phyloP scores from a whole-genome alignment of 164 flowering plant species.

The Magnolia kwangsiensis region DNA sequence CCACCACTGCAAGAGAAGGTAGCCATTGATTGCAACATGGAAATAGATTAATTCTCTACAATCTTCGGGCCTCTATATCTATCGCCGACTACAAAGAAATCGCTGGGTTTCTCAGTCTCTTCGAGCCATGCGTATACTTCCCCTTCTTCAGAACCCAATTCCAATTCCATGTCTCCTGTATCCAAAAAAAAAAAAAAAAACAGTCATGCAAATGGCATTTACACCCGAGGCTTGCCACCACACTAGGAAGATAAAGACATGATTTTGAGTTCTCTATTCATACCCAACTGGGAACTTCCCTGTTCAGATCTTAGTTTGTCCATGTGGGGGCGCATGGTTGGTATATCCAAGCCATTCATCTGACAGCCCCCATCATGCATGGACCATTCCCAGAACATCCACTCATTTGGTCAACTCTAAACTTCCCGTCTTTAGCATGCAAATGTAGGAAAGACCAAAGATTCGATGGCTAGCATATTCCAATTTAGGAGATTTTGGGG shows the following conservation, averaged over 20 bases:
- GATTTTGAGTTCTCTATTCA: not conserved
- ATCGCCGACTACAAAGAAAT: slow-evolving; percentile 52
- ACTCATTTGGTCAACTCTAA: no score
- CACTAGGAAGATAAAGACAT: not conserved
- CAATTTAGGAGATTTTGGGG: no score
- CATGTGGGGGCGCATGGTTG: no score
- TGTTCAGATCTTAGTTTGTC: no score
- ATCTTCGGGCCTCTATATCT: slow-evolving; percentile 63
- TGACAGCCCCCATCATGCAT: no score
- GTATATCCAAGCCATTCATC: no score
- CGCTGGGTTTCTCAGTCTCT: slow-evolving; percentile 49
- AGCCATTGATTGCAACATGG: not conserved
- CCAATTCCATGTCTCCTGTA: slow-evolving; percentile 23
- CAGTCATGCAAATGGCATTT: slow-evolving; percentile 1
- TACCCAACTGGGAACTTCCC: no score
- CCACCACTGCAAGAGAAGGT: not conserved
- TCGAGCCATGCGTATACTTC: slow-evolving; percentile 47
- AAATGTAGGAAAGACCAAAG: no score
- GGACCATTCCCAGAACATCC: no score
- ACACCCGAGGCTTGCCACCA: not conserved
- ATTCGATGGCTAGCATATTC: no score
- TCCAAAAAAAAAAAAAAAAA: not conserved
- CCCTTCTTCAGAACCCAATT: slow-evolving; percentile 15
- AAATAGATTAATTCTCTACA: slow-evolving; percentile 7
- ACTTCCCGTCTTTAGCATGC: no score